Evolutionary conservation across 805 yeast genomes (phyloP).

Genomic region (Pachysolen tannophilus): DNA sequence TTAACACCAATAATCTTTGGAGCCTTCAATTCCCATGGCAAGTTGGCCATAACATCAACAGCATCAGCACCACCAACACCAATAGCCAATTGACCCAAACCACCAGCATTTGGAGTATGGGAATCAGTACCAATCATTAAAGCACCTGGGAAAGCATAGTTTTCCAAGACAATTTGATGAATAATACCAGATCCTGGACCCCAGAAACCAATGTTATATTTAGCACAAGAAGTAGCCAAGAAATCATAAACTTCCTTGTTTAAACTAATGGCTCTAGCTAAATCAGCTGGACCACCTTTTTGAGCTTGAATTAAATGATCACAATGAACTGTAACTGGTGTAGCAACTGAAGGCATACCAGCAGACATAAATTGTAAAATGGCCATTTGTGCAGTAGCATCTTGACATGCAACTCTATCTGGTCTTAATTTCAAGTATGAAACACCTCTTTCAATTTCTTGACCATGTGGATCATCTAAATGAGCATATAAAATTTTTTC

Average conservation of each 20-base stretch:
- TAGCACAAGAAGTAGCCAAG: conserved; percentile 85
- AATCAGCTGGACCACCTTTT: conserved; percentile 82
- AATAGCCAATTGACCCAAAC: conserved; percentile 95
- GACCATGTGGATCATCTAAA: conserved; percentile 79
- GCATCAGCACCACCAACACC: conserved; percentile 99
- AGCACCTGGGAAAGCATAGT: conserved; percentile 93
- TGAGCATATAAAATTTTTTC: conserved; percentile 94
- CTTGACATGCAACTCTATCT: conserved; percentile 99
- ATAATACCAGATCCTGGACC: conserved; percentile 99
- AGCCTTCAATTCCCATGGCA: conserved; percentile 98
- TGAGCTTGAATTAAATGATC: conserved; percentile 97
- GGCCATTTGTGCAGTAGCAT: conserved; percentile 99
- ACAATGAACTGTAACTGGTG: conserved; percentile 95
- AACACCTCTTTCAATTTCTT: conserved; percentile 67
- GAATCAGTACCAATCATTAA: conserved; percentile 98
- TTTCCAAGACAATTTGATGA: conserved; percentile 95
- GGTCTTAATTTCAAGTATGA: conserved; percentile 90
- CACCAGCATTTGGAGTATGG: conserved; percentile 99
- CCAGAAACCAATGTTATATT: conserved; percentile 98
- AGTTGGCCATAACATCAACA: conserved; percentile 93
- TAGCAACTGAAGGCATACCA: conserved; percentile 78
- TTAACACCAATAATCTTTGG: conserved; percentile 93
- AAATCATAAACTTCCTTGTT: conserved; percentile 96
- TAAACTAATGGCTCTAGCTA: conserved; percentile 70
- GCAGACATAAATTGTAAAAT: conserved; percentile 96